A percentile compares a stretch with the other conserved stretches of the same genome.
phyloP scores from a whole-genome alignment of 1,139 yeast species.

The Scheffersomyces cryptocercus region DNA sequence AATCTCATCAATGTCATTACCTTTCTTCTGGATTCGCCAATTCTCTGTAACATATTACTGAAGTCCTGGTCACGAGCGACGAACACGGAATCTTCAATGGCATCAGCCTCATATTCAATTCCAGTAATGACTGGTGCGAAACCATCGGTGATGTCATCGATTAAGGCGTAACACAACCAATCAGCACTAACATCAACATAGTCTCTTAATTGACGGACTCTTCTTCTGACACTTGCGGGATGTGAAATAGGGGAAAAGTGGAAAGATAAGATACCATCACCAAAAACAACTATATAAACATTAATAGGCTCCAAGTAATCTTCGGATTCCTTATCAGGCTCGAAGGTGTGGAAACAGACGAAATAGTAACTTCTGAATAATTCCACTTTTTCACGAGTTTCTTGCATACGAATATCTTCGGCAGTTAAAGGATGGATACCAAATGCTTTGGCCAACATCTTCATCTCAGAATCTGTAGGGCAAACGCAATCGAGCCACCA shows the following conservation, averaged over 20 bases:
- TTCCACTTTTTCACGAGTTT: slow-evolving; percentile 83
- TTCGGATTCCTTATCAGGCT: slow-evolving; percentile 72
- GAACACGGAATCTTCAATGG: slow-evolving; percentile 75
- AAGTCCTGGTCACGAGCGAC: slow-evolving; percentile 52
- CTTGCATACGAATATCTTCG: slow-evolving; percentile 83
- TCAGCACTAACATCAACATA: slow-evolving; percentile 87
- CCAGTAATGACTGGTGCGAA: slow-evolving; percentile 89
- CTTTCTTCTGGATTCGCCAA: slow-evolving; percentile 86
- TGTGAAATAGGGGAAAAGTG: slow-evolving; percentile 83
- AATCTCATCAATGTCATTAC: slow-evolving; percentile 92
- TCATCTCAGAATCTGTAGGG: slow-evolving; percentile 71
- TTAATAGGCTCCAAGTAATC: slow-evolving; percentile 86
- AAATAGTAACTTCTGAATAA: slow-evolving; percentile 73
- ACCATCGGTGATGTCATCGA: slow-evolving; percentile 92
- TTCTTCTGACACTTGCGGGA: slow-evolving; percentile 84
- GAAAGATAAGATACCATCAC: slow-evolving; percentile 80
- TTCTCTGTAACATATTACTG: slow-evolving; percentile 70
- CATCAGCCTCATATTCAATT: slow-evolving; percentile 88
- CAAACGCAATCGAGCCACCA: slow-evolving; percentile 81
- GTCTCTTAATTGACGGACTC: slow-evolving; percentile 87
- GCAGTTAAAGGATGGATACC: slow-evolving; percentile 86
- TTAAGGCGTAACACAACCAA: slow-evolving; percentile 91
- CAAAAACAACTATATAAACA: slow-evolving; percentile 84
- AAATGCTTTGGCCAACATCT: slow-evolving; percentile 64
- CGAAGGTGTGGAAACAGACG: slow-evolving; percentile 82